Conservation (phyloP, 768 basidiomycete genomes). For the Panaeolus papilionaceus region DNA sequence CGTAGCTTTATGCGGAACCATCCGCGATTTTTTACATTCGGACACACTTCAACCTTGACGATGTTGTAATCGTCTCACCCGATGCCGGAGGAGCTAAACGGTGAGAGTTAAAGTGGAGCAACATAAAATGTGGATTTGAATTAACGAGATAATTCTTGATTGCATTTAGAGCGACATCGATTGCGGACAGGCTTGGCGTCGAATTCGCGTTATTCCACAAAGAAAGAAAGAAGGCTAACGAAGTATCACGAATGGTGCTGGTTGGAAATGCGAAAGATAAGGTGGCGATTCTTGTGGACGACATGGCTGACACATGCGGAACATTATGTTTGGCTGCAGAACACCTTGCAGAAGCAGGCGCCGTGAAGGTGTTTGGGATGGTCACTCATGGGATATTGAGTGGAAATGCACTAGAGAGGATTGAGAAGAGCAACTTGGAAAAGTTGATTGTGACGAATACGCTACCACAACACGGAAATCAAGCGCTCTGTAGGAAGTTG, state of each 20-base stretch:
- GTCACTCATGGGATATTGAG: constrained; percentile 97
- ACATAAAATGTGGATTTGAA: constrained; percentile 15
- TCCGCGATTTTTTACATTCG: constrained; percentile 95
- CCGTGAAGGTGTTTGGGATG: constrained; percentile 84
- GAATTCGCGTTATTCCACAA: constrained; percentile 99
- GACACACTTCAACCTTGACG: constrained; percentile 81
- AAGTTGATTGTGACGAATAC: constrained; percentile 99
- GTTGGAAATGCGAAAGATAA: constrained; percentile 95
- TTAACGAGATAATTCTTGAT: constrained; percentile 17
- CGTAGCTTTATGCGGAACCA: constrained; percentile 92
- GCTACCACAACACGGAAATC: constrained; percentile 86
- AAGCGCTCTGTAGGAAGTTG: constrained; percentile 74
- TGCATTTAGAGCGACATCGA: constrained; percentile 84
- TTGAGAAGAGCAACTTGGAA: constrained; percentile 79
- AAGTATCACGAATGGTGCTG: constrained; percentile 93
- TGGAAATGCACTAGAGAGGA: constrained; percentile 81
- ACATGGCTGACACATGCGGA: constrained; percentile 98
- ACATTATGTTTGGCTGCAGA: constrained; percentile 92
- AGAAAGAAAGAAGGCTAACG: constrained; percentile 96
- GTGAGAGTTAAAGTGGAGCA: constrained; percentile 46
- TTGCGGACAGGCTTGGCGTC: constrained; percentile 94
- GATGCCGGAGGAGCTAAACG: constrained; percentile 99
- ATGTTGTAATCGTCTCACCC: constrained; percentile 95
- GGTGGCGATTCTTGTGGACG: constrained; percentile 94
- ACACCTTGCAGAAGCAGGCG: constrained; percentile 90